Evolutionary conservation across 176 grass and related monocot genomes (phyloP).

Genomic region (Ampelocalamus luodianensis): DNA sequence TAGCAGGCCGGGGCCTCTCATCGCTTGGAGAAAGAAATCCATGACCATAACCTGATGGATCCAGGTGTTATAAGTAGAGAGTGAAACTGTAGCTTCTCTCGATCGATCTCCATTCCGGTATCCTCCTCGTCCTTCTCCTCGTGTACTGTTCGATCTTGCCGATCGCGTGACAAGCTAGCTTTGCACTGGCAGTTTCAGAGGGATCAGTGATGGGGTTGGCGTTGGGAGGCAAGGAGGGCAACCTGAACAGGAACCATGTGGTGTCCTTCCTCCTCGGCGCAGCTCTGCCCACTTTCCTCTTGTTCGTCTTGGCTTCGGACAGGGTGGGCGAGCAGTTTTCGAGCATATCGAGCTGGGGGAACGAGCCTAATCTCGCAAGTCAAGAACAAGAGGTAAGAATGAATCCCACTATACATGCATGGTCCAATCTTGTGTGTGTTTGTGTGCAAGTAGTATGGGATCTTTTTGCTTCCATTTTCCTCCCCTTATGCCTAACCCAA

Average conservation of each 20-base stretch:
- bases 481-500: background rate
- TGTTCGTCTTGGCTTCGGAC: slow-evolving; percentile 49
- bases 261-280: slow-evolving; percentile 55
- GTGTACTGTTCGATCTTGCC: background rate
- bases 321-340: slow-evolving; percentile 25
- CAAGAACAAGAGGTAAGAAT: background rate
- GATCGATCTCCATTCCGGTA: no score
- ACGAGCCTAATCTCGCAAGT: background rate
- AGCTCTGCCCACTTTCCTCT: slow-evolving; percentile 32
- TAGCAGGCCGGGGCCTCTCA: no score
- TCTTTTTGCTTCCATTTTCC: no score
- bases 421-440: no score
- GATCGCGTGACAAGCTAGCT: background rate
- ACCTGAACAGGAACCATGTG: background rate
- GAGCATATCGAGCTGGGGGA: slow-evolving; percentile 8
- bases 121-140: background rate
- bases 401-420: background rate
- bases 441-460: no score
- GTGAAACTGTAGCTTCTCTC: background rate
- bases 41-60: background rate
- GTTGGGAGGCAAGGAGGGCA: slow-evolving; percentile 26
- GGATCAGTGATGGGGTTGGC: background rate
- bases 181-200: background rate
- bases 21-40: background rate
- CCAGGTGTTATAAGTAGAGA: background rate